Evolutionary conservation across 2,329 filamentous ascomycete genomes (phyloP).

Genomic region (Diaporthe citrichinensis): DNA sequence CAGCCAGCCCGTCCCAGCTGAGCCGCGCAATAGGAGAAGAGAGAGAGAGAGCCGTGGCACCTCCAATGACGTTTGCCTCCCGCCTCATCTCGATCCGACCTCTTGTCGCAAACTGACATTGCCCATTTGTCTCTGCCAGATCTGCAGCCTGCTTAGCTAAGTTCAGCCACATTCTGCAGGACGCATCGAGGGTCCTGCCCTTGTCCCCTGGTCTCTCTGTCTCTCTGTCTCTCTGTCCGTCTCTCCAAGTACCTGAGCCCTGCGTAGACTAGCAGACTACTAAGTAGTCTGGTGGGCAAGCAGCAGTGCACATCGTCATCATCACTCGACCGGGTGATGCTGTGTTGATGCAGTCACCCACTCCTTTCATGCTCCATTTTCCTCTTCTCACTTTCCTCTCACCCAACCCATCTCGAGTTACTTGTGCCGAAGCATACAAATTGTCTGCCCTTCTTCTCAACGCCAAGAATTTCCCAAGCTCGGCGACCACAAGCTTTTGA

Average conservation of each 20-base stretch:
- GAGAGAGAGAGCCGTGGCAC: background rate
- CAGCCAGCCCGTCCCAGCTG: background rate
- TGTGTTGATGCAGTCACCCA: background rate
- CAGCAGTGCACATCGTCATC: background rate
- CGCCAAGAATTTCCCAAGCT: background rate
- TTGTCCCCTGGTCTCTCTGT: background rate
- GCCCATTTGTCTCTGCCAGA: background rate
- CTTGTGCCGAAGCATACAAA: background rate
- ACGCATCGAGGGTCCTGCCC: background rate
- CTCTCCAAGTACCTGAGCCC: background rate
- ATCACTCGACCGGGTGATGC: background rate
- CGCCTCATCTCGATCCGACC: slow-evolving; percentile 10
- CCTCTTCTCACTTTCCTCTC: background rate
- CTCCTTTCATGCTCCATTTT: background rate
- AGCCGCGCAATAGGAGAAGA: background rate
- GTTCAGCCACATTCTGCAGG: background rate
- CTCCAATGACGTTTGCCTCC: slow-evolving; percentile 10
- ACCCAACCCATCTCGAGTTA: background rate
- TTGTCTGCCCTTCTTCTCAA: background rate
- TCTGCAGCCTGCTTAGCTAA: background rate
- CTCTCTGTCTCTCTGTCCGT: background rate
- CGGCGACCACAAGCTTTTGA: background rate
- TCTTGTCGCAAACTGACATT: background rate
- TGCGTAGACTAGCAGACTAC: background rate
- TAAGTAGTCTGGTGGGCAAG: background rate